A percentile compares a stretch with the other conserved stretches of the same genome.
phyloP scores from a whole-genome alignment of 495 filamentous ascomycete genomes.

The Penicillium steckii region DNA sequence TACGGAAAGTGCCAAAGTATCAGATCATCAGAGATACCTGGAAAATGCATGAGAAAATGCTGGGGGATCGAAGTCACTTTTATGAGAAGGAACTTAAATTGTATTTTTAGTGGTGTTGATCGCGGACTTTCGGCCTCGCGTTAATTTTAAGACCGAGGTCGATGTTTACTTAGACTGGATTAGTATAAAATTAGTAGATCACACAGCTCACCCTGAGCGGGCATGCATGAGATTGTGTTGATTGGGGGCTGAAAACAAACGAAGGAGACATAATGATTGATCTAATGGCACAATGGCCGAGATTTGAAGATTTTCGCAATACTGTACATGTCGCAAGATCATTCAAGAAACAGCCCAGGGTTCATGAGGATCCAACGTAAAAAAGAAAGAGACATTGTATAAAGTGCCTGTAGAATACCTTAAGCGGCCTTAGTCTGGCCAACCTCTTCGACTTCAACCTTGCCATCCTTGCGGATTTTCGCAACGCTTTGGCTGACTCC shows the following conservation, averaged over 20 bases:
- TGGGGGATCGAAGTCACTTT: background rate
- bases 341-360: conserved; percentile 15
- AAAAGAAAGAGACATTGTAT: conserved; percentile 2
- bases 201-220: too few relatives aligned
- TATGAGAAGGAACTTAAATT: background rate
- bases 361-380: conserved; percentile 10
- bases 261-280: background rate
- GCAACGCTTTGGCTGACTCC: conserved; percentile 51
- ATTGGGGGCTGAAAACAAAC: too few relatives aligned
- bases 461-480: conserved; percentile 62
- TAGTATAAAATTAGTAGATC: too few relatives aligned
- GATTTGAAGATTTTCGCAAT: conserved; percentile 11
- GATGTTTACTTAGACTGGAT: too few relatives aligned
- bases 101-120: background rate
- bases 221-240: too few relatives aligned
- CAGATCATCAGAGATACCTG: too few relatives aligned
- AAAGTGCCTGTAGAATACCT: conserved; percentile 2
- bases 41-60: background rate
- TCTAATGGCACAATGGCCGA: background rate
- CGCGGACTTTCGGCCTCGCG: conserved; percentile 10
- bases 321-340: conserved; percentile 24
- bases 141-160: conserved; percentile 8
- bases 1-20: too few relatives aligned
- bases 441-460: conserved; percentile 65
- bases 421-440: conserved; percentile 26